These are phyloP conservation scores for Taphrina sp. DNA, from an alignment of 1,139 yeast genomes.

Conservation along the genomic window DNA sequence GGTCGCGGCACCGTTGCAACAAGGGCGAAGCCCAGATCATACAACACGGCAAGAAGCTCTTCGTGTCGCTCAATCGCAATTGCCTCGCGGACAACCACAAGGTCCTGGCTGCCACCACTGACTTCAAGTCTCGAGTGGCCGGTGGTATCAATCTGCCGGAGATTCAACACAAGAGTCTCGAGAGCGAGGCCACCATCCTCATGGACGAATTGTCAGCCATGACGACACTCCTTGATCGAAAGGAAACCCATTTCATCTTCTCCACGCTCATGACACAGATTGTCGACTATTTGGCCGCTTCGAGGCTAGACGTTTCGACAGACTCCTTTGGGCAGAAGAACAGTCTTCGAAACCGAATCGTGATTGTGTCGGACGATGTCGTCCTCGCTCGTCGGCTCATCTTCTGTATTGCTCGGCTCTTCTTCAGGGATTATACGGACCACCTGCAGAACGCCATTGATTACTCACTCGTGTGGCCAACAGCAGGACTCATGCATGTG, in stretches of 20 bases:
- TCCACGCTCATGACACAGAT: slow-evolving; percentile 16
- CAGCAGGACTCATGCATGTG: slow-evolving; percentile 18
- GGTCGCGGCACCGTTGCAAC: slow-evolving; percentile 1
- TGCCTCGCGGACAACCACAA: neutral
- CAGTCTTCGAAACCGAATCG: slow-evolving; percentile 9
- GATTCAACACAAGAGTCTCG: slow-evolving; percentile 10
- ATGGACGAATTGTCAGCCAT: slow-evolving; percentile 8
- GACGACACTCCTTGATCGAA: slow-evolving; percentile 10
- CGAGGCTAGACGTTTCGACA: neutral
- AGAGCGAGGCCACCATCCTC: slow-evolving; percentile 15
- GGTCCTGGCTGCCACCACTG: slow-evolving; percentile 8
- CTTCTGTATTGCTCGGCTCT: slow-evolving; percentile 18
- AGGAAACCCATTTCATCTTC: slow-evolving; percentile 24
- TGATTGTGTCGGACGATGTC: slow-evolving; percentile 20
- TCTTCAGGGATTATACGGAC: slow-evolving; percentile 24
- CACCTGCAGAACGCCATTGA: slow-evolving; percentile 17
- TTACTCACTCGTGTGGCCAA: slow-evolving; percentile 29
- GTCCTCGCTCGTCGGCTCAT: slow-evolving; percentile 23
- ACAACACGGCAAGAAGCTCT: slow-evolving; percentile 17
- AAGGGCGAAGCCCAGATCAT: slow-evolving; percentile 18
- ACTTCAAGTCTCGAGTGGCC: slow-evolving; percentile 12
- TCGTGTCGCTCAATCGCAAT: slow-evolving; percentile 14
- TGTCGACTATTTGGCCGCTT: neutral
- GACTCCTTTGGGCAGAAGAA: neutral
- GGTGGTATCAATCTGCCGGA: slow-evolving; percentile 29